Percentiles rank a stretch among this genome's conserved stretches.
Conservation (phyloP, 208 protist species). For the Acanthamoeba healyi region DNA sequence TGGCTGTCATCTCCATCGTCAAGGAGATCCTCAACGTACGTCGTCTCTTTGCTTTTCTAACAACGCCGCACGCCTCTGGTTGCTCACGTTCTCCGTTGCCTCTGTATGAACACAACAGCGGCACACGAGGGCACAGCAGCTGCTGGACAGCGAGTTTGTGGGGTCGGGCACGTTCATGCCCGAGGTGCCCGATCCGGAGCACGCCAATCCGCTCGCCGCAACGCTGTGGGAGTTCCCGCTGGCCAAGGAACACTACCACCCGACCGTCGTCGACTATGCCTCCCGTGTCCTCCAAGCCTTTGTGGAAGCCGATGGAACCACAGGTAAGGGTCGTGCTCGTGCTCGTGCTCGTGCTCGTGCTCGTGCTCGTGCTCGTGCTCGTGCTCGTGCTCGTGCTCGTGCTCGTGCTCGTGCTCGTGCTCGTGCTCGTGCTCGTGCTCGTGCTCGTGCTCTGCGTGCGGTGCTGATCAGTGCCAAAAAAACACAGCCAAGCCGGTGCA, state of each 20-base stretch:
- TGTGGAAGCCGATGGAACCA: constrained; percentile 62
- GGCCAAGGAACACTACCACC: constrained; percentile 66
- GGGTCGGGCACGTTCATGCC: constrained; percentile 76
- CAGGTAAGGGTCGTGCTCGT: constrained; percentile 11
- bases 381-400: no score
- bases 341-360: no score
- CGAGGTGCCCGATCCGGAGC: constrained; percentile 80
- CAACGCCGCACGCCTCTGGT: neutral
- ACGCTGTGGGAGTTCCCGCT: constrained; percentile 81
- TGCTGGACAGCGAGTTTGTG: constrained; percentile 80
- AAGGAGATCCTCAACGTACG: constrained; percentile 53
- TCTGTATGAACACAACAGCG: constrained; percentile 15
- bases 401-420: no score
- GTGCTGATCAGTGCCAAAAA: neutral
- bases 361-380: no score
- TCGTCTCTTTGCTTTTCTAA: neutral
- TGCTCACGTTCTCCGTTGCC: neutral
- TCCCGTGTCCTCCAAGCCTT: constrained; percentile 35
- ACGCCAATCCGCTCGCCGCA: constrained; percentile 82
- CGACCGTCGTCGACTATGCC: constrained; percentile 47
- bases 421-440: no score
- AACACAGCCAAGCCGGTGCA: constrained; percentile 48
- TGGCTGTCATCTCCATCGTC: constrained; percentile 72
- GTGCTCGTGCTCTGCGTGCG: no score
- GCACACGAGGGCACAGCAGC: constrained; percentile 62